Evolutionary conservation across 148 eudicot species (phyloP).

Genomic region (Rhododendron kiyosumense): DNA sequence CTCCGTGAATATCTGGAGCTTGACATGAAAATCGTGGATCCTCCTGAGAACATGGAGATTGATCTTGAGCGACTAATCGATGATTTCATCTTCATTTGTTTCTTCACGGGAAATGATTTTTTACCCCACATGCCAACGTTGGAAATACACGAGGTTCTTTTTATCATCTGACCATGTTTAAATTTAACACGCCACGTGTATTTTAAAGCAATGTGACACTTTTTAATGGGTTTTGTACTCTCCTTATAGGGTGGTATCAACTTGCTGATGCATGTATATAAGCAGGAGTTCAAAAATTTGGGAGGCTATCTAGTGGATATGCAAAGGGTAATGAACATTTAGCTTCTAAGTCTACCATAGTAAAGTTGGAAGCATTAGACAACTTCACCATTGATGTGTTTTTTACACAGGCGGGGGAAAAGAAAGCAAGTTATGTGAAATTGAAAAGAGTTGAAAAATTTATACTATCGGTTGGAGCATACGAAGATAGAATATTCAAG

Average conservation of each 20-base stretch:
- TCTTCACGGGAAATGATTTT: conserved; percentile 54
- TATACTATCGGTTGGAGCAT: conserved; percentile 30
- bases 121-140: conserved; percentile 45
- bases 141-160: conserved; percentile 41
- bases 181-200: background rate
- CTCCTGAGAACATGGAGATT: conserved; percentile 22
- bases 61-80: conserved; percentile 41
- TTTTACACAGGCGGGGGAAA: conserved; percentile 31
- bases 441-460: conserved; percentile 44
- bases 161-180: background rate
- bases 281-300: no score
- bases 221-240: background rate
- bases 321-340: conserved; percentile 21
- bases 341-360: background rate
- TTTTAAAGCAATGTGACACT: background rate
- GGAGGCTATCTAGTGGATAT: no score
- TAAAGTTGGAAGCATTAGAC: background rate
- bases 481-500: conserved; percentile 31
- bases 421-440: conserved; percentile 30
- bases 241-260: conserved; percentile 36
- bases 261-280: background rate
- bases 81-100: conserved; percentile 53
- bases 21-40: conserved; percentile 24
- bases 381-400: background rate
- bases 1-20: conserved; percentile 43